Percentiles rank a stretch among this genome's conserved stretches.
Evolutionary conservation across 345 rosid species (phyloP).

Genomic region (Eutrema yunnanense): DNA sequence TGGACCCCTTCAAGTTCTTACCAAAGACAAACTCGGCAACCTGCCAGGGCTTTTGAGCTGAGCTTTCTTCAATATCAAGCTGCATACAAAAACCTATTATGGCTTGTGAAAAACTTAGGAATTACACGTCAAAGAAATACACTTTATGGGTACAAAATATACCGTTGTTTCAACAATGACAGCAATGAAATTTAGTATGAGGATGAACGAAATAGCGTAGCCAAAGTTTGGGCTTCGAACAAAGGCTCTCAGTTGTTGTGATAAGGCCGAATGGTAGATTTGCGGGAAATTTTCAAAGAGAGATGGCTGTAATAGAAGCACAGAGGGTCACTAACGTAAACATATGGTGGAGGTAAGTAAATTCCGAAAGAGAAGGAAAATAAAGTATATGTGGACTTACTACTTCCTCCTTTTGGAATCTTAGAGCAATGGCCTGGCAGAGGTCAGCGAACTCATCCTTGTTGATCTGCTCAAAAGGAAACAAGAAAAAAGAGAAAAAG

Average conservation of each 20-base stretch:
- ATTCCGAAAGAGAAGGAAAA: conserved; percentile 14
- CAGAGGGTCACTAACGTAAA: conserved; percentile 10
- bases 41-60: conserved; percentile 88
- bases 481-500: neutral
- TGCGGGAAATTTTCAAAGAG: conserved; percentile 55
- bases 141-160: conserved; percentile 17
- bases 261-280: conserved; percentile 58
- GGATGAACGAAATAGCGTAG: conserved; percentile 65
- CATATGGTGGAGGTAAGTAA: conserved; percentile 45
- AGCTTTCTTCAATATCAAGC: conserved; percentile 91
- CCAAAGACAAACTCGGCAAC: conserved; percentile 83
- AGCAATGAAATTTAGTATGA: conserved; percentile 68
- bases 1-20: conserved; percentile 34
- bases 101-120: neutral
- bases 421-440: conserved; percentile 89
- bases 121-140: neutral
- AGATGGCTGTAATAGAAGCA: conserved; percentile 59
- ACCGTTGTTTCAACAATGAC: conserved; percentile 95
- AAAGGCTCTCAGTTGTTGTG: conserved; percentile 66
- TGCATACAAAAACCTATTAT: conserved; percentile 23
- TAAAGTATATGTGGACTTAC: conserved; percentile 46
- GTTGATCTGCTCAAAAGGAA: conserved; percentile 54
- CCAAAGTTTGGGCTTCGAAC: conserved; percentile 69
- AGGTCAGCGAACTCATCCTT: conserved; percentile 86
- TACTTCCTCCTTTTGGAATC: conserved; percentile 82